Evolutionary conservation across 2,329 filamentous ascomycete genomes (phyloP).

Genomic region (Fusarium xyrophilum): DNA sequence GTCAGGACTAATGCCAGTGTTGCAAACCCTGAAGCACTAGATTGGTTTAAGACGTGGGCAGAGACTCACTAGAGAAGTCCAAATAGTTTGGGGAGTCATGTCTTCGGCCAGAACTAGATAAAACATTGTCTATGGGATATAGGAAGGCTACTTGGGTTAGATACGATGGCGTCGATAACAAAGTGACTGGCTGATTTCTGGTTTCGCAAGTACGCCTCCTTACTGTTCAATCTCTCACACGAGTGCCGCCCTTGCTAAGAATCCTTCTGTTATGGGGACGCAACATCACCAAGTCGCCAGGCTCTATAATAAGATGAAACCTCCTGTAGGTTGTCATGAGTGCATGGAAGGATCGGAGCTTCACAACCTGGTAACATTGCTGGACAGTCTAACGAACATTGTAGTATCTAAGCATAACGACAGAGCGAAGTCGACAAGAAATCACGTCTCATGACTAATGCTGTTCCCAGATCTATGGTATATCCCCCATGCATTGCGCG

Average conservation of each 20-base stretch:
- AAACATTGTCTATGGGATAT: constrained; percentile 1
- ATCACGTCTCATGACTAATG: constrained; percentile 7
- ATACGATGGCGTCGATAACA: not conserved
- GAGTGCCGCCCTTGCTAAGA: too few relatives aligned
- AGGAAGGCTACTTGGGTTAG: not conserved
- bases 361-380: not conserved
- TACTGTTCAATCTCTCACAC: not conserved
- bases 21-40: constrained; percentile 86
- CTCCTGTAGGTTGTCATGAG: too few relatives aligned
- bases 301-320: too few relatives aligned
- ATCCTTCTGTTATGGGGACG: too few relatives aligned
- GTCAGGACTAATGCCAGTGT: constrained; percentile 92
- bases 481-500: constrained; percentile 32
- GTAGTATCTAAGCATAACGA: not conserved
- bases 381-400: not conserved
- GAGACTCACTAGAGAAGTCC: constrained; percentile 50
- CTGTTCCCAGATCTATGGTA: constrained; percentile 33
- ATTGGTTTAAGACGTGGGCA: constrained; percentile 87
- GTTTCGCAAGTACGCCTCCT: not conserved
- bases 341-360: too few relatives aligned
- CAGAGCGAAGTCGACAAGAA: not conserved
- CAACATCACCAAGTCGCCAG: too few relatives aligned
- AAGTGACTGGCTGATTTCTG: not conserved
- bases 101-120: constrained; percentile 1
- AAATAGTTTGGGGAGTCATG: not conserved